These are phyloP conservation scores for Malassezia sp. DNA, from an alignment of 1,284 basidiomycete species.

Conservation along the genomic window DNA sequence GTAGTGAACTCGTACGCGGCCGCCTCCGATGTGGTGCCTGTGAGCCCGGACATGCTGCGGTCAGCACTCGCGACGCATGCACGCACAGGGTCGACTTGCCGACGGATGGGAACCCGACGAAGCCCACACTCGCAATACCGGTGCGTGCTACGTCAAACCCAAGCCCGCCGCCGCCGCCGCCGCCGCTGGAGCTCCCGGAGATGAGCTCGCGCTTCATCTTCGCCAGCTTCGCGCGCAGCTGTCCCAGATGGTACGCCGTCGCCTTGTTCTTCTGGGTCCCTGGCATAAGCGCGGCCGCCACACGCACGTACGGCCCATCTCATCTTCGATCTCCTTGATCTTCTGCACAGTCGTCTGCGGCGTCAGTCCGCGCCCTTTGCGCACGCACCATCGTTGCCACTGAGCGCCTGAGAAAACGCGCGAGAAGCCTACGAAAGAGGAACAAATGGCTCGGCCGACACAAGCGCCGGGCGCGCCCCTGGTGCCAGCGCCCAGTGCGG, in stretches of 20 bases:
- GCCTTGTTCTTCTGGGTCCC: conserved; percentile 90
- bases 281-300: conserved; percentile 3
- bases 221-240: conserved; percentile 95
- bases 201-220: conserved; percentile 93
- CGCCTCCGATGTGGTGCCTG: conserved; percentile 92
- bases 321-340: conserved; percentile 46
- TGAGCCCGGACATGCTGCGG: conserved; percentile 99
- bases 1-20: conserved; percentile 96
- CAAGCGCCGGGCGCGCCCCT: not conserved
- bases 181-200: conserved; percentile 63
- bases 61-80: too few species aligned
- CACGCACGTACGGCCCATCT: conserved; percentile 38
- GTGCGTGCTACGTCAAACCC: conserved; percentile 91
- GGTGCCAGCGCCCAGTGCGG: not conserved
- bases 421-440: not conserved
- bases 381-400: conserved; percentile 10
- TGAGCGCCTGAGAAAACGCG: not conserved
- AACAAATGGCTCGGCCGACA: conserved; percentile 9
- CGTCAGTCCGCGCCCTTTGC: not conserved
- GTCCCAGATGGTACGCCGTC: conserved; percentile 69
- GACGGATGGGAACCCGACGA: conserved; percentile 48
- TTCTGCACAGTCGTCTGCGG: conserved; percentile 32
- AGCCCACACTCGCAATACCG: conserved; percentile 82
- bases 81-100: conserved; percentile 68
- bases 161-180: conserved; percentile 59